phyloP scores from a whole-genome alignment of 2,329 filamentous ascomycete genomes.

The Arthrobotrys iridis region DNA sequence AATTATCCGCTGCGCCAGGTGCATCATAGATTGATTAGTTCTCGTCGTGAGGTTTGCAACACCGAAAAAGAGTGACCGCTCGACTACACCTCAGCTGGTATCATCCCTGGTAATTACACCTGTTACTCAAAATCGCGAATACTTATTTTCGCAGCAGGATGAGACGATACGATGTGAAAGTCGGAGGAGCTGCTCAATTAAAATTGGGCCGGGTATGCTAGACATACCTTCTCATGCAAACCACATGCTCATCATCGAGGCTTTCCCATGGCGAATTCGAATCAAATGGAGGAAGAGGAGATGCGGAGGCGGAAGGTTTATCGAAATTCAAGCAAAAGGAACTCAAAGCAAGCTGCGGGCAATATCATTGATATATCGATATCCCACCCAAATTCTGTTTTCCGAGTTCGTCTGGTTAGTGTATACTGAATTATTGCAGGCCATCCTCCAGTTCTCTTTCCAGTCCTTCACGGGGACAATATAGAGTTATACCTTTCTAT shows the following conservation, averaged over 20 bases:
- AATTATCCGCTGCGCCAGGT: slow-evolving; percentile 44
- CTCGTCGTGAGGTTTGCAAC: slow-evolving; percentile 48
- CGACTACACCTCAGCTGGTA: slow-evolving; percentile 42
- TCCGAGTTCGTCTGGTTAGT: neutral
- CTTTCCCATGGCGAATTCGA: slow-evolving; percentile 20
- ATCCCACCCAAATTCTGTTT: slow-evolving; percentile 17
- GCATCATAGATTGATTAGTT: slow-evolving; percentile 49
- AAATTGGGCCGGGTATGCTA: neutral
- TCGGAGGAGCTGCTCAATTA: neutral
- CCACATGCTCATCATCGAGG: slow-evolving; percentile 44
- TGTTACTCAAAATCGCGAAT: slow-evolving; percentile 28
- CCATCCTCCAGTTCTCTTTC: slow-evolving; percentile 20
- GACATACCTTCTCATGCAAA: slow-evolving; percentile 16
- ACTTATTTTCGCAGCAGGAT: slow-evolving; percentile 17
- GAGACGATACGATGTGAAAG: slow-evolving; percentile 14
- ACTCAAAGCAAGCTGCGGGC: slow-evolving; percentile 7
- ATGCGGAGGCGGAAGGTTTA: slow-evolving; percentile 18
- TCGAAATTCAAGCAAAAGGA: slow-evolving; percentile 24
- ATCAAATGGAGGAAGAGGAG: slow-evolving; percentile 22
- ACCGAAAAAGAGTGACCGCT: slow-evolving; percentile 22
- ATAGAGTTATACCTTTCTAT: slow-evolving; percentile 45
- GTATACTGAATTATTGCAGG: slow-evolving; percentile 4
- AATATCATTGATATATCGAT: slow-evolving; percentile 37
- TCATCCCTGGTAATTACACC: slow-evolving; percentile 31
- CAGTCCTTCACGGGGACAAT: slow-evolving; percentile 40